Evolutionary conservation across 306 rosid genomes (phyloP), one percentile per base, ranked within the genome.

Genomic region (Prunus fruticosa): DNA sequence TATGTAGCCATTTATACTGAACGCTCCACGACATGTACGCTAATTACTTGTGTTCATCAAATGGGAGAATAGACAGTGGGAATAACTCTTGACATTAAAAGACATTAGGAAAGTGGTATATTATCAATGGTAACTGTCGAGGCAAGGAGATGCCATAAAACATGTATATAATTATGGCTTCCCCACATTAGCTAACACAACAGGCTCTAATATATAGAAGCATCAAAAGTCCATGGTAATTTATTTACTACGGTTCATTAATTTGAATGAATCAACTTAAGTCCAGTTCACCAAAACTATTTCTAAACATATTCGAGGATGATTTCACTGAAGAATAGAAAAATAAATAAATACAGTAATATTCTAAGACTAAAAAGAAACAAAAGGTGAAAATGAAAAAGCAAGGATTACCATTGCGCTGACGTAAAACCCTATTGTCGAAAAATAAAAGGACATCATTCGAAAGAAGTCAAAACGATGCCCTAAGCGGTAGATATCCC

Each of bases 401-500:
- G 56, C 63, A 77, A 81, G 60, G 72, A 82, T 87, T 89, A 95
- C 99, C 99, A 95, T 50, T 69, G 97, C 63, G 84, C 96, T 95
- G 82, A 86, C 25, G 62, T 92, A 95, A 79, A 95, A 92, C 78
- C 99, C 99, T 23, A 95, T 62, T 23, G 99, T 92, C 1, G 99
- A 89, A 79, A 92, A 95, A 82, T 92, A 91, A 80, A 72, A 95
- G 0, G 99, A 90, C 65, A 95, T 47, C 99, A 95, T 92, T 84
- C 97, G 98, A 86, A 95, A 92, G 80, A 95, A 95, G 92, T 95
- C 98, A 54, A 88, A 95, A 65, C 98, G 98, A 78, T 95, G 98
- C 22, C 98, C 98, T 71, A 95, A 84, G 57, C 98, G 86, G 79
- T 95, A 95, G 83, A 95, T 60, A 72, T 95, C 98, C 76, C 98